Conservation (phyloP, 1,139 yeast genomes). For the Blastobotrys aristatus region DNA sequence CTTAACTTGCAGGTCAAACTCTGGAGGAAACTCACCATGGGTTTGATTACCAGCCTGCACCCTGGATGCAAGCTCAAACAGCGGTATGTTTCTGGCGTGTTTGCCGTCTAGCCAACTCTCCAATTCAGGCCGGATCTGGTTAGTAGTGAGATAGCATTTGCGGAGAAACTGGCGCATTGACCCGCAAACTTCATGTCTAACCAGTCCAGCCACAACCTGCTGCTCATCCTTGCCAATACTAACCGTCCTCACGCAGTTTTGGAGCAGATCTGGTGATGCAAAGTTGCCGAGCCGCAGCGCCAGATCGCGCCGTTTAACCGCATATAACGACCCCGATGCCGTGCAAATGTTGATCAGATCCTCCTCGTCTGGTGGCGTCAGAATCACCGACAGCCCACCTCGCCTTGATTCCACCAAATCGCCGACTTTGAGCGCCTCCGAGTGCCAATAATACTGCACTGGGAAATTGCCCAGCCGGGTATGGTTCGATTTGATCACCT, state of each 20-base stretch:
- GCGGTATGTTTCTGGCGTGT: constrained; percentile 22
- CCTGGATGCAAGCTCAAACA: constrained; percentile 23
- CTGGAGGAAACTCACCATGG: constrained; percentile 1
- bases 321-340: constrained; percentile 4
- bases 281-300: constrained; percentile 9
- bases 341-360: constrained; percentile 7
- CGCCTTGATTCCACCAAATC: constrained; percentile 12
- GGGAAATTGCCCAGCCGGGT: background rate
- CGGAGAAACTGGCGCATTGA: constrained; percentile 10
- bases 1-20: background rate
- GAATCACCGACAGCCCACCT: constrained; percentile 12
- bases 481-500: background rate
- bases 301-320: constrained; percentile 9
- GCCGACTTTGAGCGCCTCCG: constrained; percentile 10
- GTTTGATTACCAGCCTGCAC: constrained; percentile 1
- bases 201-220: constrained; percentile 2
- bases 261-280: constrained; percentile 4
- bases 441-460: constrained; percentile 9
- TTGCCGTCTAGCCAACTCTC: constrained; percentile 14
- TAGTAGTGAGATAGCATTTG: background rate
- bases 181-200: constrained; percentile 6
- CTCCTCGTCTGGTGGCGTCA: constrained; percentile 2
- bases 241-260: constrained; percentile 5
- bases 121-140: constrained; percentile 4
- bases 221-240: background rate